phyloP scores from a whole-genome alignment of 2,329 filamentous ascomycete species.

The Colletotrichum sp. region DNA sequence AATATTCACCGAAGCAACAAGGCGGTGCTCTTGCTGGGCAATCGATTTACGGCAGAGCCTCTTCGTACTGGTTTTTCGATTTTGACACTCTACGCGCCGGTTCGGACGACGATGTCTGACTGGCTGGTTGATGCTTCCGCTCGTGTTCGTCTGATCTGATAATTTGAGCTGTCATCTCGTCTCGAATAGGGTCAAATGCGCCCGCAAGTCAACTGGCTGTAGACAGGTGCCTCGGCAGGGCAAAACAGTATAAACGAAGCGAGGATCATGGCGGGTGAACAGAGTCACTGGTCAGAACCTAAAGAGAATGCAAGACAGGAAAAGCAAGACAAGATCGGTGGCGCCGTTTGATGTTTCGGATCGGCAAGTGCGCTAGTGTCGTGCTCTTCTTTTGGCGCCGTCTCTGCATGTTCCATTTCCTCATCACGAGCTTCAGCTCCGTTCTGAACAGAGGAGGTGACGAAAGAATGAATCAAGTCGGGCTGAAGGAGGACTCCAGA shows the following conservation, averaged over 20 bases:
- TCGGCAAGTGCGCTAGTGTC: background rate
- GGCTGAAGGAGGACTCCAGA: background rate
- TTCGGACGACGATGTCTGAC: background rate
- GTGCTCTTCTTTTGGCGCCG: background rate
- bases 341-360: background rate
- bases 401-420: background rate
- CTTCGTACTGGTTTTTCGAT: background rate
- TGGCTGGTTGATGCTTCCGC: background rate
- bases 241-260: background rate
- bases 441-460: background rate
- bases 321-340: background rate
- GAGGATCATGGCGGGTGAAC: background rate
- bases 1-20: background rate
- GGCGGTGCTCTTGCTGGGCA: background rate
- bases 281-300: background rate
- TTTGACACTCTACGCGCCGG: background rate
- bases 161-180: background rate
- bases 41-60: background rate
- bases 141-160: background rate
- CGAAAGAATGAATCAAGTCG: background rate
- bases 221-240: background rate
- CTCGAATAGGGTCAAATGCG: background rate
- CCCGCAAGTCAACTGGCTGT: background rate
- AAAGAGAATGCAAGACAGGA: background rate
- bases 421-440: background rate